Percentiles rank a stretch among this genome's conserved stretches.
These are phyloP conservation scores for Aureobasidium vineae DNA, from an alignment of 2,329 filamentous ascomycete genomes.

Conservation along the genomic window DNA sequence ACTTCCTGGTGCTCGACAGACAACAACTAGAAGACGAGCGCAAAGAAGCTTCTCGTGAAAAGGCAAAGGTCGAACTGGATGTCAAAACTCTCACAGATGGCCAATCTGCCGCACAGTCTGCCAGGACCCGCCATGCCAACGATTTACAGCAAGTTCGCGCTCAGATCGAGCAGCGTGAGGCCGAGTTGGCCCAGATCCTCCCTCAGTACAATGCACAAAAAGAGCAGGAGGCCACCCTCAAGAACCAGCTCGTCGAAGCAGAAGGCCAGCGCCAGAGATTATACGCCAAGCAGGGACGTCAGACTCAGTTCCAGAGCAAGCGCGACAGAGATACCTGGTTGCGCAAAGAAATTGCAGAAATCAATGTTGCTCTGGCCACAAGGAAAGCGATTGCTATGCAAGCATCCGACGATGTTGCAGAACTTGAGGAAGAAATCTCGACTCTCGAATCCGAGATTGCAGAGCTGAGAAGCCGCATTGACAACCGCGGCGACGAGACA, in stretches of 20 bases:
- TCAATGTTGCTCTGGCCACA: slow-evolving; percentile 70
- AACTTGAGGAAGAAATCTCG: slow-evolving; percentile 68
- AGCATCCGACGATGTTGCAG: slow-evolving; percentile 75
- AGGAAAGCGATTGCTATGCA: slow-evolving; percentile 84
- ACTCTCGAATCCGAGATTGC: slow-evolving; percentile 71
- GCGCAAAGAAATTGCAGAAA: slow-evolving; percentile 73
- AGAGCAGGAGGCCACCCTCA: slow-evolving; percentile 67
- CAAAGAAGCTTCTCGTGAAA: slow-evolving; percentile 72
- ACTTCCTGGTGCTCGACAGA: slow-evolving; percentile 80
- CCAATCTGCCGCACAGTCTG: slow-evolving; percentile 72
- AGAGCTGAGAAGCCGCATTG: slow-evolving; percentile 67
- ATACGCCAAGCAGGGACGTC: slow-evolving; percentile 88
- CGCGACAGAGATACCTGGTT: slow-evolving; percentile 83
- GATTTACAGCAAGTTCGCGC: slow-evolving; percentile 70
- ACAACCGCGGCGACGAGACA: slow-evolving; percentile 74
- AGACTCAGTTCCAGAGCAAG: slow-evolving; percentile 83
- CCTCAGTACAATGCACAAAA: slow-evolving; percentile 75
- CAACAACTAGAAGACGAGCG: slow-evolving; percentile 86
- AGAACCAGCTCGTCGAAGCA: slow-evolving; percentile 70
- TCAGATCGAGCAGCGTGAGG: slow-evolving; percentile 73
- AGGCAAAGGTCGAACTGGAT: slow-evolving; percentile 83
- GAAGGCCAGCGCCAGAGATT: slow-evolving; percentile 74
- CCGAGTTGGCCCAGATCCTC: slow-evolving; percentile 69
- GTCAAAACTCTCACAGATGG: slow-evolving; percentile 80
- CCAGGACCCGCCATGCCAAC: slow-evolving; percentile 66